Percentiles rank a stretch among this genome's conserved stretches.
Evolutionary conservation across 1,284 basidiomycete species (phyloP).

Genomic region (Puccinia triticina): DNA sequence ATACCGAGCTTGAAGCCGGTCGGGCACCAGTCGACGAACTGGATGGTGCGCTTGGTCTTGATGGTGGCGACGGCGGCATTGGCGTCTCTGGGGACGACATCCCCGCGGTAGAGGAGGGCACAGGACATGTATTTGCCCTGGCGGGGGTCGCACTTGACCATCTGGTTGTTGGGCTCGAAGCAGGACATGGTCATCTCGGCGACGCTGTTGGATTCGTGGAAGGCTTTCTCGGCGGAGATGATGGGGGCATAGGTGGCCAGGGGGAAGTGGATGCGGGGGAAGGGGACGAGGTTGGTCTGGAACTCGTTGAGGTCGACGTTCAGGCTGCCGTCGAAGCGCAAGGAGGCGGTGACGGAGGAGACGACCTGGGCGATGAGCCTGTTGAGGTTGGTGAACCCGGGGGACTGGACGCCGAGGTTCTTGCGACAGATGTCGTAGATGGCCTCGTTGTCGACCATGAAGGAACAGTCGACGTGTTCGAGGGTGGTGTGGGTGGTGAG

Average conservation of each 20-base stretch:
- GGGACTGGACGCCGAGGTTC: constrained; percentile 81
- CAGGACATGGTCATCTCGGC: constrained; percentile 98
- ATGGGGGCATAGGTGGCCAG: constrained; percentile 94
- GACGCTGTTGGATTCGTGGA: constrained; percentile 96
- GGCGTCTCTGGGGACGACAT: constrained; percentile 60
- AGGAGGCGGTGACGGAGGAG: constrained; percentile 93
- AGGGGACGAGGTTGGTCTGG: constrained; percentile 91
- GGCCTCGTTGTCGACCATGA: constrained; percentile 61
- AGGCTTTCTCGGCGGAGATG: constrained; percentile 76
- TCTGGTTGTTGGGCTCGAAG: constrained; percentile 97
- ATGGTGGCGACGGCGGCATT: constrained; percentile 60
- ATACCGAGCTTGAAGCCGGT: constrained; percentile 61
- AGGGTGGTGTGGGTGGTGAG: constrained; percentile 98
- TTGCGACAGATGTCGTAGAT: constrained; percentile 99
- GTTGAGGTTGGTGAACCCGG: constrained; percentile 94
- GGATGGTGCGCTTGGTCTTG: constrained; percentile 62
- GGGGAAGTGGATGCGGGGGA: constrained; percentile 92
- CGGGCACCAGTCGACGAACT: constrained; percentile 62
- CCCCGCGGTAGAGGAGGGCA: constrained; percentile 62
- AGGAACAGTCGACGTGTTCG: constrained; percentile 68
- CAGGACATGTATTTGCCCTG: constrained; percentile 80
- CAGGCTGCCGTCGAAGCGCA: constrained; percentile 95
- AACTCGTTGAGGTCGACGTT: constrained; percentile 99
- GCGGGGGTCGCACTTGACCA: constrained; percentile 67
- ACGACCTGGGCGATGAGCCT: constrained; percentile 91